Conservation (phyloP, 805 yeast genomes). For the Saturnispora gosingensis region DNA sequence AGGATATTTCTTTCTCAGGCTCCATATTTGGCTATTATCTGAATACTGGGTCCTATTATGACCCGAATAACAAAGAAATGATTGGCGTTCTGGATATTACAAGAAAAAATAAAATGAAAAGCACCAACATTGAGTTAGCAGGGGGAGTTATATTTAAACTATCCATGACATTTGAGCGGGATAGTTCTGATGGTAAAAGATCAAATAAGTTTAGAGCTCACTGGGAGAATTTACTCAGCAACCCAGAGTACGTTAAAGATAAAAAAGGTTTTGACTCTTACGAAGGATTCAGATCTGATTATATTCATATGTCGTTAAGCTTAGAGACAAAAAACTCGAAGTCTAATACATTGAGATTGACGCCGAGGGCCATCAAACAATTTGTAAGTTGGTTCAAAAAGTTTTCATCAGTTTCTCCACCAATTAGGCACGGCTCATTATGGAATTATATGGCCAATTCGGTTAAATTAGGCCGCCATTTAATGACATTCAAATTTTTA, state of each 20-base stretch:
- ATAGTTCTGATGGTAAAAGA: constrained; percentile 25
- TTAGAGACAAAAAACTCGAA: constrained; percentile 21
- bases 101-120: constrained; percentile 31
- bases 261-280: constrained; percentile 64
- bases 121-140: constrained; percentile 45
- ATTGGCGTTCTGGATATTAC: constrained; percentile 5
- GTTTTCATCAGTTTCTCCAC: constrained; percentile 67
- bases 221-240: constrained; percentile 41
- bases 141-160: constrained; percentile 54
- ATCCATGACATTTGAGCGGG: constrained; percentile 50
- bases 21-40: constrained; percentile 22
- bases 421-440: constrained; percentile 63
- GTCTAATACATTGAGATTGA: constrained; percentile 63
- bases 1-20: constrained; percentile 10
- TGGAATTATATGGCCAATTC: constrained; percentile 48
- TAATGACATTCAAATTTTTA: constrained; percentile 67
- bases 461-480: constrained; percentile 65
- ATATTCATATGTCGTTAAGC: constrained; percentile 62
- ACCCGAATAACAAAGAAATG: constrained; percentile 5
- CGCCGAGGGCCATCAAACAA: constrained; percentile 54
- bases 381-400: constrained; percentile 78
- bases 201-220: constrained; percentile 45
- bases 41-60: constrained; percentile 12
- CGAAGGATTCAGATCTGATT: constrained; percentile 66
- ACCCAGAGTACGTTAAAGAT: constrained; percentile 43